These are phyloP conservation scores for Termitomyces sp. DNA, from an alignment of 768 basidiomycete species.

Conservation along the genomic window DNA sequence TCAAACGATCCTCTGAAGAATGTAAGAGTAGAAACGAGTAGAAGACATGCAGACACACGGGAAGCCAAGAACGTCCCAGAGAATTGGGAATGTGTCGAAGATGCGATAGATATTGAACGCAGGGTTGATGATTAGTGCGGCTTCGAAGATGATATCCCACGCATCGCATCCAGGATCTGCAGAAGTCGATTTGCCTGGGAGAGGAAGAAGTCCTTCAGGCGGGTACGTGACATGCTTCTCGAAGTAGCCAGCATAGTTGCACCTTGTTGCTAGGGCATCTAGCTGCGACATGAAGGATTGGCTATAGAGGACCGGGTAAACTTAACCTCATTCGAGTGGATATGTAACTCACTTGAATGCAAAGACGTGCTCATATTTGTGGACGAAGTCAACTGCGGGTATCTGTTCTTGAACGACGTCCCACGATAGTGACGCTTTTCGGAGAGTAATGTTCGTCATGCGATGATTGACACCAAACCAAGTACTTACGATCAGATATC, in stretches of 20 bases:
- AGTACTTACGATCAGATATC: slow-evolving; percentile 60
- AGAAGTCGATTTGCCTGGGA: slow-evolving; percentile 52
- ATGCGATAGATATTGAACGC: slow-evolving; percentile 77
- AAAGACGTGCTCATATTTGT: slow-evolving; percentile 66
- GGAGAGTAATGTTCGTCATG: neutral
- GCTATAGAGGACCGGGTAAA: slow-evolving; percentile 24
- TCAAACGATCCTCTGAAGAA: slow-evolving; percentile 44
- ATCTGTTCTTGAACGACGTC: slow-evolving; percentile 62
- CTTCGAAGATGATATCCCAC: slow-evolving; percentile 61
- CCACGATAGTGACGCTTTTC: slow-evolving; percentile 51
- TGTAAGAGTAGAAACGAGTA: neutral
- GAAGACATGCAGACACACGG: slow-evolving; percentile 37
- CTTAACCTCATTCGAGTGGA: neutral
- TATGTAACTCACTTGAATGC: slow-evolving; percentile 53
- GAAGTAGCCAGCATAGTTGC: slow-evolving; percentile 60
- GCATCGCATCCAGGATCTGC: slow-evolving; percentile 53
- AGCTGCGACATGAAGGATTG: slow-evolving; percentile 57
- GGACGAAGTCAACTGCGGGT: slow-evolving; percentile 68
- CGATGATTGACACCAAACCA: neutral
- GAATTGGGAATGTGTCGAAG: slow-evolving; percentile 66
- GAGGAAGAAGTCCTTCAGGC: slow-evolving; percentile 57
- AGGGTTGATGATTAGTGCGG: slow-evolving; percentile 58
- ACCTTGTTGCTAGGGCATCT: slow-evolving; percentile 43
- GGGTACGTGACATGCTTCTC: slow-evolving; percentile 62
- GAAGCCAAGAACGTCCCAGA: slow-evolving; percentile 82